Base-by-base conservation (phyloP, 768 basidiomycete genomes). In the Lactarius psammicola region DNA sequence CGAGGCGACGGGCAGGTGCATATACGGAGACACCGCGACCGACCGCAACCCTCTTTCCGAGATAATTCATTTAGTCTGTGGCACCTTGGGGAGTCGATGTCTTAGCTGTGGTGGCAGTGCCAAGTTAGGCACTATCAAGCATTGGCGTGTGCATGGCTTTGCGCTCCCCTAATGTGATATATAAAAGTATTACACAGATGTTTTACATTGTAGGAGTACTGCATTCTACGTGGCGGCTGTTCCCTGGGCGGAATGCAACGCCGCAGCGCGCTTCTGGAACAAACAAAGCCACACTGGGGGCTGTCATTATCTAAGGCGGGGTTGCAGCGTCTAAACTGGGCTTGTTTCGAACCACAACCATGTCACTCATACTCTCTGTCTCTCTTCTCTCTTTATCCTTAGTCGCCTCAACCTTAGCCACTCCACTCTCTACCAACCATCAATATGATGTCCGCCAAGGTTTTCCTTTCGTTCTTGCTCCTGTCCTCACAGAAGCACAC, bases 391-490 rank as follows among this genome's bases (percentile, higher is more conserved):
- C 71, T 59, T 67, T 78, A 30, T 70, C 75, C 31, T 66, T 82
- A 17, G 67, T 80, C 69, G 80, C 75, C 65, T 78, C 73, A 70
- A 76, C 78, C 66, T 65, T 80, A 59, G 77, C 74, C 64, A 75
- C 74, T 1, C 82, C 82, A 28, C 81, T 83, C 63, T 84, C 83
- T 42, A 83, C 82, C 26, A 72, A 73, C 60, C 67, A 74, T 9
- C 72, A 79, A 66, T 60, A 75, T 61, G 62, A 75, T 6, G 72
- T 74, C n/a, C 71, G 73, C 34, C 63, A 69, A 53, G 80, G 80
- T 55, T 76, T 82, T 28, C 78, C 83, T 53, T 73, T 89, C 46
- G 70, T 79, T 18, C 75, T 86, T 56, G 90, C 90, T 10, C 89
- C 90, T 34, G 77, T 92, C 59, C 68, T 63, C 42, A 60, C 62